Conservation (phyloP, 2,329 filamentous ascomycete species). For the Monosporascus ibericus region DNA sequence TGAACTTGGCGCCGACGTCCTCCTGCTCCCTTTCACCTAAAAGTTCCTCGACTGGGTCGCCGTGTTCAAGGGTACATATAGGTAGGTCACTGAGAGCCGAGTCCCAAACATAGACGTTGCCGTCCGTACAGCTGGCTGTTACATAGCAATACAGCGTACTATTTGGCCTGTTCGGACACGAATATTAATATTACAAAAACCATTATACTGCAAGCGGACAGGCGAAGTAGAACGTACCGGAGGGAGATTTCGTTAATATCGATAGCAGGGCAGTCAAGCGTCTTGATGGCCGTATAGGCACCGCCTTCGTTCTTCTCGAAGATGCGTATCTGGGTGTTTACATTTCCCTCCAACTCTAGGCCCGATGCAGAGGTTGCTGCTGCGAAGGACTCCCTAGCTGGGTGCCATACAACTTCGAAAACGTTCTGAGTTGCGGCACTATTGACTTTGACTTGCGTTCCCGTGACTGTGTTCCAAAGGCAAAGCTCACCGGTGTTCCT, state of each 20-base stretch:
- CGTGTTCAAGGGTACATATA: constrained; percentile 51
- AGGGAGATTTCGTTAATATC: constrained; percentile 60
- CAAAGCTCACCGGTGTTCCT: constrained; percentile 53
- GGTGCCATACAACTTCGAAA: constrained; percentile 61
- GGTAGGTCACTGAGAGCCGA: constrained; percentile 48
- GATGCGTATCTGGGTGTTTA: constrained; percentile 52
- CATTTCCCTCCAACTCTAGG: constrained; percentile 33
- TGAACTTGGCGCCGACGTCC: constrained; percentile 59
- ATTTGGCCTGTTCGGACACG: constrained; percentile 37
- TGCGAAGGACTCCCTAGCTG: constrained; percentile 44
- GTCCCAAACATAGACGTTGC: constrained; percentile 59
- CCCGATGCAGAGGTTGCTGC: constrained; percentile 50
- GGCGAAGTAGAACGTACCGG: constrained; percentile 28
- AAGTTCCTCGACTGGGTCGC: constrained; percentile 31
- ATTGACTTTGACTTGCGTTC: constrained; percentile 39
- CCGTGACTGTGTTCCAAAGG: constrained; percentile 47
- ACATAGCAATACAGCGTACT: constrained; percentile 44
- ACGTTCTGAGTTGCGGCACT: constrained; percentile 52
- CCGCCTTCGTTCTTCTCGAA: constrained; percentile 33
- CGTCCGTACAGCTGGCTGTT: constrained; percentile 56
- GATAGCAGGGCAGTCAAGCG: constrained; percentile 51
- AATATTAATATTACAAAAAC: no score
- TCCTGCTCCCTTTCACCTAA: constrained; percentile 43
- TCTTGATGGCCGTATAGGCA: constrained; percentile 41
- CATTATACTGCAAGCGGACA: background rate